A percentile compares a stretch with the other conserved stretches of the same genome.
These are phyloP conservation scores for Orbilia ellipsospora DNA, from an alignment of 2,329 filamentous ascomycete genomes.

Conservation along the genomic window DNA sequence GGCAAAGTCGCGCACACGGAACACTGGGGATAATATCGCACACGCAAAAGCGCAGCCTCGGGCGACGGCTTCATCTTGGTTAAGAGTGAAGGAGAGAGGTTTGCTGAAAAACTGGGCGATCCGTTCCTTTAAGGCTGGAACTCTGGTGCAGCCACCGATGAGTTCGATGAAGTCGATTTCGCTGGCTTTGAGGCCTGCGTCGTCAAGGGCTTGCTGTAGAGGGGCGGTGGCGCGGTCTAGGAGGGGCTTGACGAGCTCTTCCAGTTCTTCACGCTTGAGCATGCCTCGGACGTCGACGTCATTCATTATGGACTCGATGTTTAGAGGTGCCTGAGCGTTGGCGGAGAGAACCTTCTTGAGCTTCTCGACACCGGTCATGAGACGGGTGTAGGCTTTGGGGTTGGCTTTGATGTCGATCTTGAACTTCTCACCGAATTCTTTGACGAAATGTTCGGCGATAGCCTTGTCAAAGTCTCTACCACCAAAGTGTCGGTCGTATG, in stretches of 20 bases:
- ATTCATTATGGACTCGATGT: constrained; percentile 99
- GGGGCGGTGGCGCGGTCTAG: constrained; percentile 77
- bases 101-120: constrained; percentile 94
- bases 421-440: constrained; percentile 97
- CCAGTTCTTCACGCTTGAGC: constrained; percentile 93
- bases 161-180: constrained; percentile 95
- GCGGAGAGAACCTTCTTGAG: constrained; percentile 98
- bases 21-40: constrained; percentile 94
- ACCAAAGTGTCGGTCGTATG: constrained; percentile 95
- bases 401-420: constrained; percentile 95
- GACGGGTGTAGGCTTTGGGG: constrained; percentile 87
- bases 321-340: constrained; percentile 90
- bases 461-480: constrained; percentile 97
- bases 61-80: constrained; percentile 96
- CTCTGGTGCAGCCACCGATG: constrained; percentile 92
- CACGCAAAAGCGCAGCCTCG: constrained; percentile 97
- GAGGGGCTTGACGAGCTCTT: constrained; percentile 87
- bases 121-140: constrained; percentile 88
- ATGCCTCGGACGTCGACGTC: constrained; percentile 89
- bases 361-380: constrained; percentile 91
- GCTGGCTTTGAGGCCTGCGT: constrained; percentile 88
- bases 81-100: constrained; percentile 91
- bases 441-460: constrained; percentile 90
- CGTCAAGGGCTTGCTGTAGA: constrained; percentile 90
- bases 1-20: constrained; percentile 97